Evolutionary conservation across 2,329 filamentous ascomycete species (phyloP).

Genomic region (Xylaria sp.): DNA sequence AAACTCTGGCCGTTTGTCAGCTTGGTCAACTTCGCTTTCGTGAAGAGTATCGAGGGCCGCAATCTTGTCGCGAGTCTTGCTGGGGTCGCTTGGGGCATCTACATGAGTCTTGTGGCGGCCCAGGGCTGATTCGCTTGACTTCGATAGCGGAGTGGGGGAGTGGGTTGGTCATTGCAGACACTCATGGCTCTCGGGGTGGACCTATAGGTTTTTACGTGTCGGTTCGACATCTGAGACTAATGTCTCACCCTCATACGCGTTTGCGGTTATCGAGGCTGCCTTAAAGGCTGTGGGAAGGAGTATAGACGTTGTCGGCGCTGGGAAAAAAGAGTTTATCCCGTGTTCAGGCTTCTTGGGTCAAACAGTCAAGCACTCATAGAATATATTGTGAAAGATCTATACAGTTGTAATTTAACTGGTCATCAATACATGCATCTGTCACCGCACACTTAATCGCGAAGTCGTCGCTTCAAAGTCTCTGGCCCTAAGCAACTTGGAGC

Average conservation of each 20-base stretch:
- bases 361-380: neutral
- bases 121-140: constrained; percentile 4
- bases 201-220: neutral
- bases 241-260: neutral
- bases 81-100: constrained; percentile 76
- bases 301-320: neutral
- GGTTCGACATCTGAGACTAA: neutral
- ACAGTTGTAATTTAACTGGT: neutral
- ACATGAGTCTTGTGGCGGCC: constrained; percentile 65
- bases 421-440: neutral
- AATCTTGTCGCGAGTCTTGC: constrained; percentile 74
- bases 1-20: constrained; percentile 76
- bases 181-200: neutral
- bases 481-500: no score
- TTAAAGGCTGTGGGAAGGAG: neutral
- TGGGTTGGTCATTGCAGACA: neutral
- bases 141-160: no score
- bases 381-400: neutral
- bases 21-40: constrained; percentile 68
- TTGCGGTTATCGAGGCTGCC: neutral
- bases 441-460: neutral
- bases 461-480: neutral
- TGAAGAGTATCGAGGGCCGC: constrained; percentile 73
- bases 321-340: neutral
- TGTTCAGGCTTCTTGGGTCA: neutral